Evolutionary conservation across 192 early-diverging fungal genomes (phyloP).

Genomic region (Mortierella alpina): DNA sequence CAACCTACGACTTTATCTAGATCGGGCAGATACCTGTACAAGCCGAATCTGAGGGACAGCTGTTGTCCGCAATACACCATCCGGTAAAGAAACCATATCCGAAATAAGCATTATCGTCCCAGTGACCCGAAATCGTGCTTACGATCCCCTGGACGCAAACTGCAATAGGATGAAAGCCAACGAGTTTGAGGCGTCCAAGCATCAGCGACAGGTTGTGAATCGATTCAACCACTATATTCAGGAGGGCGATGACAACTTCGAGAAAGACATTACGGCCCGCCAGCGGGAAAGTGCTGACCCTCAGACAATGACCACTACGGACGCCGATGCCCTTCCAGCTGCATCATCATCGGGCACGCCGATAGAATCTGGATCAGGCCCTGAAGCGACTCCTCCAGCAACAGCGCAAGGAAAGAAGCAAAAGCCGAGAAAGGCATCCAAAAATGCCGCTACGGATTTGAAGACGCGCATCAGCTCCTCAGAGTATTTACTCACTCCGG

Average conservation of each 20-base stretch:
- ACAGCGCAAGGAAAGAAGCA: slow-evolving; percentile 34
- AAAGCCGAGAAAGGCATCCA: slow-evolving; percentile 43
- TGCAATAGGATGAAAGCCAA: slow-evolving; percentile 61
- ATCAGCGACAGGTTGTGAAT: slow-evolving; percentile 74
- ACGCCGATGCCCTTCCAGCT: not conserved
- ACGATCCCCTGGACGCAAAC: not conserved
- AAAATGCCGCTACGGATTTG: slow-evolving; percentile 36
- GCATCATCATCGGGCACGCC: not conserved
- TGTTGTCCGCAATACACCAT: slow-evolving; percentile 86
- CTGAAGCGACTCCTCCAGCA: not conserved
- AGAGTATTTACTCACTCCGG: slow-evolving; percentile 25
- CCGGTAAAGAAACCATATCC: slow-evolving; percentile 37
- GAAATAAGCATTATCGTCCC: not conserved
- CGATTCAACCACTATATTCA: slow-evolving; percentile 70
- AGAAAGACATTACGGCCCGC: slow-evolving; percentile 25
- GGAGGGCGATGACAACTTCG: slow-evolving; percentile 47
- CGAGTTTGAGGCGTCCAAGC: slow-evolving; percentile 67
- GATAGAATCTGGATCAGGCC: too few species aligned
- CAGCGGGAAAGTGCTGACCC: slow-evolving; percentile 25
- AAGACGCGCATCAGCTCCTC: slow-evolving; percentile 40
- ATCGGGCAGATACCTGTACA: slow-evolving; percentile 80
- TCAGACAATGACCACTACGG: slow-evolving; percentile 6
- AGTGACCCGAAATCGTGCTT: not conserved
- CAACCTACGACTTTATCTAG: slow-evolving; percentile 18
- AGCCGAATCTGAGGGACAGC: slow-evolving; percentile 69